These are phyloP conservation scores for Claviceps sp. DNA, from an alignment of 2,329 filamentous ascomycete genomes.

Conservation along the genomic window DNA sequence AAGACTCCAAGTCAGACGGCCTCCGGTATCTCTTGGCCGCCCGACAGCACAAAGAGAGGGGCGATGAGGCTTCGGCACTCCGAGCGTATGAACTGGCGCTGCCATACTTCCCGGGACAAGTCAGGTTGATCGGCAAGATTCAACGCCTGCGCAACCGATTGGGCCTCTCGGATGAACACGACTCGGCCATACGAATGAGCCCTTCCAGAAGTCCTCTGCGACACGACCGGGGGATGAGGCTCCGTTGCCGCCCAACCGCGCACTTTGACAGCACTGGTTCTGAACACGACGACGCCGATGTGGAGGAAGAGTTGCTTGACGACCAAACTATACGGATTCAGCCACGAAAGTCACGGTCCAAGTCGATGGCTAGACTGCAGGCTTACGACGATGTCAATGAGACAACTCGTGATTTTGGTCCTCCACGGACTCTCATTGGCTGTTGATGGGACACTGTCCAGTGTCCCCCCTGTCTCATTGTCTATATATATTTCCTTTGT, in stretches of 20 bases:
- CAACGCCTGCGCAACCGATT: slow-evolving; percentile 45
- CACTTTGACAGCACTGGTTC: not conserved
- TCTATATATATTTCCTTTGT: not conserved
- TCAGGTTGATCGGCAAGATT: slow-evolving; percentile 62
- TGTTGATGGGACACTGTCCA: not conserved
- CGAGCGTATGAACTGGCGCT: slow-evolving; percentile 77
- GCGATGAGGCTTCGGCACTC: slow-evolving; percentile 65
- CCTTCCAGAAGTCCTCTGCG: slow-evolving; percentile 4
- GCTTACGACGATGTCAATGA: slow-evolving; percentile 20
- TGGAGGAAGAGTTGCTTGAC: slow-evolving; percentile 15
- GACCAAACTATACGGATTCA: slow-evolving; percentile 9
- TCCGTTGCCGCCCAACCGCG: not conserved
- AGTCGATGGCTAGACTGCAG: slow-evolving; percentile 2
- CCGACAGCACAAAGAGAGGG: slow-evolving; percentile 74
- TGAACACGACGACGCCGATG: slow-evolving; percentile 11
- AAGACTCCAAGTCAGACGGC: slow-evolving; percentile 68
- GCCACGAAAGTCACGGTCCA: slow-evolving; percentile 6
- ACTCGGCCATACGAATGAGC: not conserved
- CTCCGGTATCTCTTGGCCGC: slow-evolving; percentile 80
- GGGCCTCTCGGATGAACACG: slow-evolving; percentile 11
- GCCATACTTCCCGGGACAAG: slow-evolving; percentile 74
- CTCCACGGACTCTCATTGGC: not conserved
- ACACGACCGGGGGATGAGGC: slow-evolving; percentile 1
- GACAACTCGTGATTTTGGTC: slow-evolving; percentile 1
- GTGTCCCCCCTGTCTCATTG: not conserved